Conservation (phyloP, 148 eudicot species). For the Rhododendron ferrugineum region DNA sequence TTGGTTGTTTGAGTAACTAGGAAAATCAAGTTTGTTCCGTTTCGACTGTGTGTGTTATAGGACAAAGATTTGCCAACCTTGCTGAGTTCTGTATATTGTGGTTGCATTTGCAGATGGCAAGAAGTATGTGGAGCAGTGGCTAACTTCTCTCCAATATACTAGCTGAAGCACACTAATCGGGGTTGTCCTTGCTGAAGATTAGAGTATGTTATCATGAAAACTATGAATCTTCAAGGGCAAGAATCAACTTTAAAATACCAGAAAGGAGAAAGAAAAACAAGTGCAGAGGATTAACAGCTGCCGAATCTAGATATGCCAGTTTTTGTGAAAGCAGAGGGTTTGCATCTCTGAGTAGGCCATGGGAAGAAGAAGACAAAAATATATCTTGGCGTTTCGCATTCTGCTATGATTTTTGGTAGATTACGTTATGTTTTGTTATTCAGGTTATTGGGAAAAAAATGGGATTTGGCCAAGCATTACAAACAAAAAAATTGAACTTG, state of each 20-base stretch:
- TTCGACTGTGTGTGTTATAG: not conserved
- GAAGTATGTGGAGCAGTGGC: constrained; percentile 46
- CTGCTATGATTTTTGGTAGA: not conserved
- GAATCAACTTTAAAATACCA: not conserved
- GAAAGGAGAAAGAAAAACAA: not conserved
- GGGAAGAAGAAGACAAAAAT: not conserved
- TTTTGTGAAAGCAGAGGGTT: not conserved
- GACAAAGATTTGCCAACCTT: not conserved
- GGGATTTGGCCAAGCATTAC: not conserved
- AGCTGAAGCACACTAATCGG: constrained; percentile 22
- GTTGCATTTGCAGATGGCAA: constrained; percentile 33
- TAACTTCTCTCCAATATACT: constrained; percentile 40
- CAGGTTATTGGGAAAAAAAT: not conserved
- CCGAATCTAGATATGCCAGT: not conserved
- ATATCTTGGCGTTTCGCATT: not conserved
- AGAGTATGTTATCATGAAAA: not conserved
- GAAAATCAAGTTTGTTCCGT: not conserved
- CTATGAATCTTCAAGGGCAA: not conserved
- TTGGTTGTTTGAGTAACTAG: not conserved
- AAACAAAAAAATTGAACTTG: not conserved
- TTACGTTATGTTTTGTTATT: not conserved
- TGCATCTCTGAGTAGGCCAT: not conserved
- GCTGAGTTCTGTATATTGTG: constrained; percentile 12
- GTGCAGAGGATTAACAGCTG: not conserved
- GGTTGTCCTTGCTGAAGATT: not conserved